Evolutionary conservation across 2,329 filamentous ascomycete genomes (phyloP).

Genomic region (Rutstroemia sp.): DNA sequence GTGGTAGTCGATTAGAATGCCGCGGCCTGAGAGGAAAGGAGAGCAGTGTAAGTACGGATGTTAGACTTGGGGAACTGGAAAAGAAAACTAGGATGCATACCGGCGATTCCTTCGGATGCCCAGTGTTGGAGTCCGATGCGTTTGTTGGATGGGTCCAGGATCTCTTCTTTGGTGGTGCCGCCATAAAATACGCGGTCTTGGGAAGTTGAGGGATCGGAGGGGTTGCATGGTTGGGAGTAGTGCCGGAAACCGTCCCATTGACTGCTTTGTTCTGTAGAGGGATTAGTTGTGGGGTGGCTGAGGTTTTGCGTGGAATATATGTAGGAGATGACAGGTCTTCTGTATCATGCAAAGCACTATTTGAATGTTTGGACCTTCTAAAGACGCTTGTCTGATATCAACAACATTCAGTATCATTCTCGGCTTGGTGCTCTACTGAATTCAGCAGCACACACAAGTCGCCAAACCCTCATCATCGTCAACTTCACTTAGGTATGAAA

Average conservation of each 20-base stretch:
- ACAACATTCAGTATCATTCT: too few species aligned
- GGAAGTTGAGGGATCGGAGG: constrained; percentile 18
- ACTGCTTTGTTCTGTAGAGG: constrained; percentile 35
- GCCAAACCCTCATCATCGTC: neutral
- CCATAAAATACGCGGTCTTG: constrained; percentile 40
- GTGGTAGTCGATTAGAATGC: constrained; percentile 44
- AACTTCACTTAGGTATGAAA: neutral
- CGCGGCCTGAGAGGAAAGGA: constrained; percentile 37
- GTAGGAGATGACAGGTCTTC: too few species aligned
- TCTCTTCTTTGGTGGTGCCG: constrained; percentile 39
- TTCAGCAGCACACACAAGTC: too few species aligned
- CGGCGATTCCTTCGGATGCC: constrained; percentile 40
- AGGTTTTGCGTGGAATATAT: too few species aligned
- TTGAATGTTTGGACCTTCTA: too few species aligned
- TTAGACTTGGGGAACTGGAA: neutral
- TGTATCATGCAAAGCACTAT: too few species aligned
- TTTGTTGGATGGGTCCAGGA: constrained; percentile 35
- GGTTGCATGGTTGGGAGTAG: constrained; percentile 36
- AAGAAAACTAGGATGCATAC: constrained; percentile 15
- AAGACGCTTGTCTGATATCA: too few species aligned
- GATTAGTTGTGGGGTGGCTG: neutral
- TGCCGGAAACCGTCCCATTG: constrained; percentile 46
- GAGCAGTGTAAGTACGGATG: neutral
- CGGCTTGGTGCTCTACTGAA: too few species aligned
- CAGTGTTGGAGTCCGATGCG: constrained; percentile 42